Percentiles rank a stretch among this genome's conserved stretches.
These are phyloP conservation scores for Verticillium dahliae DNA, from an alignment of 2,329 filamentous ascomycete species.

Conservation along the genomic window DNA sequence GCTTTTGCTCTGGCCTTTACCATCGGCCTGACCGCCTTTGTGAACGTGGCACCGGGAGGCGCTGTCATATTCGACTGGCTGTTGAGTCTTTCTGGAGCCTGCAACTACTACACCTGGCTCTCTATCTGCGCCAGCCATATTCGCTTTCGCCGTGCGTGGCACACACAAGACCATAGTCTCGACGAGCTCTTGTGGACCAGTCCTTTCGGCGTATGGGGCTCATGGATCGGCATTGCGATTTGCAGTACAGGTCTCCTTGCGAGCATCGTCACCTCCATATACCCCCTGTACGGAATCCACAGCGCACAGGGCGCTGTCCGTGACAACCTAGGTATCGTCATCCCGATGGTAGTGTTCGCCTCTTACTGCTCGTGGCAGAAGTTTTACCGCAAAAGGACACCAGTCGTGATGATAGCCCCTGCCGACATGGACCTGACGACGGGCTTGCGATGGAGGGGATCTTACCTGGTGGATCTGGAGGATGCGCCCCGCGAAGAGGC, in stretches of 20 bases:
- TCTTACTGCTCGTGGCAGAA: constrained; percentile 16
- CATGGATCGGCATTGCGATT: constrained; percentile 16
- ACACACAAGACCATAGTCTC: constrained; percentile 26
- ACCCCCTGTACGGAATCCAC: constrained; percentile 12
- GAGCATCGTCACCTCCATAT: constrained; percentile 19
- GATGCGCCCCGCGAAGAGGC: neutral
- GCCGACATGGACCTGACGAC: constrained; percentile 17
- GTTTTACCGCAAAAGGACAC: neutral
- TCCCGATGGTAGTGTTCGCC: constrained; percentile 16
- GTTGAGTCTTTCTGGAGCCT: constrained; percentile 36
- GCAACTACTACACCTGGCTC: constrained; percentile 41
- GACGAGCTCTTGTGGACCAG: constrained; percentile 24
- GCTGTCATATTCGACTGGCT: constrained; percentile 37
- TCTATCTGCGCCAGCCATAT: constrained; percentile 38
- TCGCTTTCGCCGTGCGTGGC: constrained; percentile 33
- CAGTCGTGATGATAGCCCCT: constrained; percentile 14
- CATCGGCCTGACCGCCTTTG: constrained; percentile 35
- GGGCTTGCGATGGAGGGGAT: constrained; percentile 8
- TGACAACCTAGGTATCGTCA: constrained; percentile 20
- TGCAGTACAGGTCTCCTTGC: constrained; percentile 21
- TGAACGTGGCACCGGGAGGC: constrained; percentile 29
- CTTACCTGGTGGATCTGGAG: neutral
- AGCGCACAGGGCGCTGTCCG: constrained; percentile 13
- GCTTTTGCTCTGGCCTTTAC: constrained; percentile 30
- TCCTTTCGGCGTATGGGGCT: constrained; percentile 19